Percentiles rank a stretch among this genome's conserved stretches.
Conservation (phyloP, 139 green algal genomes). For the Tetraselmis striata region DNA sequence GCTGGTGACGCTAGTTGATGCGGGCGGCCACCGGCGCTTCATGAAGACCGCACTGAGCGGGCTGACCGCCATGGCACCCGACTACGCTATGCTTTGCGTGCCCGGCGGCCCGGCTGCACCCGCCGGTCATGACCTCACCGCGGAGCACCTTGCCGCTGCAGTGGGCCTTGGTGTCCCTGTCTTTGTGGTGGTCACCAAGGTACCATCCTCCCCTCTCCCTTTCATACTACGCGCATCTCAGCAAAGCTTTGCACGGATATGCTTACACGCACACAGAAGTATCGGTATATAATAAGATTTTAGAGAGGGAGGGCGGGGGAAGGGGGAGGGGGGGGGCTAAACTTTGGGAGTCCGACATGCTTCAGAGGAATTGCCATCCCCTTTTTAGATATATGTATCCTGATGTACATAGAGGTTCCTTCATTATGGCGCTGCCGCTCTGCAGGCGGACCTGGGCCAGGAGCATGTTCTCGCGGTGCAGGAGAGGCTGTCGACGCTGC, state of each 20-base stretch:
- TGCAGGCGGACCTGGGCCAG: background rate
- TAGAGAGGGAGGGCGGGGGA: too few species aligned
- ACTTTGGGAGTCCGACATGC: background rate
- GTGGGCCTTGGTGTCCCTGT: constrained; percentile 68
- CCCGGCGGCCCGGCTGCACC: constrained; percentile 17
- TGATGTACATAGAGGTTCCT: too few species aligned
- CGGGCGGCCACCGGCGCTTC: constrained; percentile 72
- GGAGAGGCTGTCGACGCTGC: background rate
- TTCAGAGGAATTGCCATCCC: too few species aligned
- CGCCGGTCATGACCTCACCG: constrained; percentile 23
- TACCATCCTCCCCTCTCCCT: background rate
- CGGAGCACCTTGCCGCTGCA: constrained; percentile 68
- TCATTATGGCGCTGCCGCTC: background rate
- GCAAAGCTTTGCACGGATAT: background rate
- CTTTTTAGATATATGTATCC: too few species aligned
- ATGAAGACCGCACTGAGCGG: constrained; percentile 76
- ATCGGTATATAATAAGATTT: background rate
- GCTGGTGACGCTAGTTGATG: constrained; percentile 71
- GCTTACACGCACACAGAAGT: background rate
- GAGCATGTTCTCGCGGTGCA: background rate
- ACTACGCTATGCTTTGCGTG: constrained; percentile 74
- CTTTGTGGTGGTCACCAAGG: constrained; percentile 70
- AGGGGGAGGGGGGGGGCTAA: constrained; percentile 5
- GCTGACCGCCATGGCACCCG: constrained; percentile 52
- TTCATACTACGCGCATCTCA: too few species aligned